Evolutionary conservation across 768 basidiomycete species (phyloP), one percentile per base, ranked within the genome.

Genomic region (Sistotremastrum niveocremeum): DNA sequence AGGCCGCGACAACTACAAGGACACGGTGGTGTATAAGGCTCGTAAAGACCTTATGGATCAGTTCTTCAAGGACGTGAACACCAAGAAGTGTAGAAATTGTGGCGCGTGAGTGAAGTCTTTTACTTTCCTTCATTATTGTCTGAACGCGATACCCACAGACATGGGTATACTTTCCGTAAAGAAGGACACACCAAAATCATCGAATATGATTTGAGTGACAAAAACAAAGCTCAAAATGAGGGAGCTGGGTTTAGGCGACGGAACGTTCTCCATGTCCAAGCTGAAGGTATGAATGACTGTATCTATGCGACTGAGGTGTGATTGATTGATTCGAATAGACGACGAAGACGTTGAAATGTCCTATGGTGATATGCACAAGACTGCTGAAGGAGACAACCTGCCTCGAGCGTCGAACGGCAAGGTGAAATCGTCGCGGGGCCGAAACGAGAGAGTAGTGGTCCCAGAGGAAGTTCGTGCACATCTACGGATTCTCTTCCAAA

Each of bases 381-480:
- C 51, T 39, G 42, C 55, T n/a, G 56, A 60, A 43, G 59, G 60
- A 37, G 47, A 49, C 2, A 44, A 61, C n/a, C 66, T 79, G 38
- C 81, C 84, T 3, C 74, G 73, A 59, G 77, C 86, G 11, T 83
- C 79, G 3, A 85, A 79, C 54, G 89, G 86, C 20, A 79, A 73
- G 55, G 60, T 81, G 49, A 93, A 93, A 62, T 78, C 79, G 5
- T 59, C 63, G 29, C 75, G 86, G 38, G 88, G 89, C 8, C 74
- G 88, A 37, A 84, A 86, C 54, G 95, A 98, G 65, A 82, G 94
- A 39, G 81, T 97, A 36, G 68, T 99, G 57, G 70, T 88, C 4
- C 78, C 93, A 12, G 86, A 86, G 56, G 95, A 99, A 65, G 91
- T 88, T 55, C 83, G 93, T 42, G 88, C 87, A 9, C 95, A 98